phyloP scores from a whole-genome alignment of 441 rosid genomes.

The Gossypium schwendimanii region DNA sequence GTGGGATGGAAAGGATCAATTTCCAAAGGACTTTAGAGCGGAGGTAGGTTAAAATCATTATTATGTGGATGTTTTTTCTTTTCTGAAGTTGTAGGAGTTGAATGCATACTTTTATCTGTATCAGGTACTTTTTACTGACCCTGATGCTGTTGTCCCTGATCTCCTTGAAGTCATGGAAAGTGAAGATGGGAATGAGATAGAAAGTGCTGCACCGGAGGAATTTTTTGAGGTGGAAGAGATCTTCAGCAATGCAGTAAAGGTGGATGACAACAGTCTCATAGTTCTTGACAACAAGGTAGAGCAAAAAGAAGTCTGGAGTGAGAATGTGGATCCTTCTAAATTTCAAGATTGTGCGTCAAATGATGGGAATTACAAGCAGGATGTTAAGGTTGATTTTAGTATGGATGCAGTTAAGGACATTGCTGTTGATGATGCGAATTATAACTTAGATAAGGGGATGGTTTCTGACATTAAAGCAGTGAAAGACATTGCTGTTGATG shows the following conservation, averaged over 20 bases:
- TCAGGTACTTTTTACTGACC: slow-evolving; percentile 87
- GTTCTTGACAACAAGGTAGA: slow-evolving; percentile 29
- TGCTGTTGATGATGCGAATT: slow-evolving; percentile 81
- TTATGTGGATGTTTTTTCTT: slow-evolving; percentile 15
- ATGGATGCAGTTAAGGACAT: slow-evolving; percentile 77
- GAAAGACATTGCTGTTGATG: slow-evolving; percentile 81
- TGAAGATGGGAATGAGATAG: slow-evolving; percentile 61
- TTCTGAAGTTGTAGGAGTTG: slow-evolving; percentile 50
- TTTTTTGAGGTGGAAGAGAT: slow-evolving; percentile 96
- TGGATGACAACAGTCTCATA: slow-evolving; percentile 28
- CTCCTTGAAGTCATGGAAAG: slow-evolving; percentile 31
- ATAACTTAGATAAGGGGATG: slow-evolving; percentile 40
- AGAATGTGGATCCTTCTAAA: slow-evolving; percentile 53
- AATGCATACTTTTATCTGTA: slow-evolving; percentile 57
- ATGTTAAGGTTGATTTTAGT: slow-evolving; percentile 31
- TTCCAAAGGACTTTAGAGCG: slow-evolving; percentile 67
- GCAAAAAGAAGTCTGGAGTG: slow-evolving; percentile 53
- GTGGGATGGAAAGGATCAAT: slow-evolving; percentile 78
- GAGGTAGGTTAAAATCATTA: slow-evolving; percentile 55
- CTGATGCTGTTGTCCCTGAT: slow-evolving; percentile 55
- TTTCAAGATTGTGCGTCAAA: slow-evolving; percentile 67
- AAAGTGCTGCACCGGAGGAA: slow-evolving; percentile 73
- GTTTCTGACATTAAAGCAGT: slow-evolving; percentile 49
- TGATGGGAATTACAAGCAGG: slow-evolving; percentile 47
- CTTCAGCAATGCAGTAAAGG: slow-evolving; percentile 59